Evolutionary conservation across 2,329 filamentous ascomycete species (phyloP), one percentile per base, ranked within the genome.

Genomic region (Diaporthe citrichinensis): DNA sequence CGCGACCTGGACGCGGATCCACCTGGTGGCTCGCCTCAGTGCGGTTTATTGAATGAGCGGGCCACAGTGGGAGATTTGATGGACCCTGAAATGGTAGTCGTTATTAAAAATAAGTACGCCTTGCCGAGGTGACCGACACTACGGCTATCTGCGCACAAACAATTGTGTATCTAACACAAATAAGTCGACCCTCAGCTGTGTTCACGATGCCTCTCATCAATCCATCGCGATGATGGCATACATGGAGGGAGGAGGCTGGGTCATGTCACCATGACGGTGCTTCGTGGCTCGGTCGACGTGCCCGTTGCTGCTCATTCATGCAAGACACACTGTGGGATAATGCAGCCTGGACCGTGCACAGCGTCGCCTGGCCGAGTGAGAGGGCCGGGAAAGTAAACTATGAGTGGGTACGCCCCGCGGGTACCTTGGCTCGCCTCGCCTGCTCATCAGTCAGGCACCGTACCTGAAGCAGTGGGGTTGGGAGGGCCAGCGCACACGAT

Each of bases 61-160:
- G 49, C 71, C 71, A 73, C 71, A 65, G 59, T 73, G 55, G 71
- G 71, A 73, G 39, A 73, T 73, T 73, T 55, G 71, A 44, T 73
- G 59, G 58, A 62, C 20, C 71, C 58, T 65, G 39, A 57, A 34
- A 41, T 62, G 58, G 58, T 28, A 39, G 71, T 73, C 71, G 49
- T 73, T 55, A 73, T 73, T 55, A 73, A 73, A 72, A 69, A 53
- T 39, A 68, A 53, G 65, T 65, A 20, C 49, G 49, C 65, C 49
- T 23, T 55, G 49, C 65, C 49, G 65, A 69, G 65, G 49, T 69
- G 65, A 34, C 65, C 65, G 65, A 39, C 62, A 51, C 41, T n/a
- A 61, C n/a, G 44, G 9, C 2, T 8, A 23, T 34, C 20, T 61
- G 41, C 41, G 31, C 44, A 36, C 62, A 67, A 67, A 49, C 2